These are phyloP conservation scores for Eucalyptus tenuipes DNA, from an alignment of 345 rosid species.

Conservation along the genomic window DNA sequence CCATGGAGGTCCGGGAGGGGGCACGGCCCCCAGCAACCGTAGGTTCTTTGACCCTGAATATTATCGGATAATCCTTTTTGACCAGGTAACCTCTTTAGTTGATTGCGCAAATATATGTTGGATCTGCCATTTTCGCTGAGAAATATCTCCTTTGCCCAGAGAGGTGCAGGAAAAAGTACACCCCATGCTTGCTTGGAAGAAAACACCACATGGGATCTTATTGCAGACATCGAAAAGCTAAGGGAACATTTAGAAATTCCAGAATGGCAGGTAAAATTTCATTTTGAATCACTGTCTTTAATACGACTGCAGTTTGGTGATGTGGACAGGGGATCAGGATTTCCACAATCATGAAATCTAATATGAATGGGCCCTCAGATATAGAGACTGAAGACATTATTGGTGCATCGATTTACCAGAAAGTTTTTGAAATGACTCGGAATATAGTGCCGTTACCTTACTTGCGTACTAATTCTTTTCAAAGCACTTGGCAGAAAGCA, in stretches of 20 bases:
- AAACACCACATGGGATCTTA: conserved; percentile 91
- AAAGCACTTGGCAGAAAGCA: neutral
- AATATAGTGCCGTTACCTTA: neutral
- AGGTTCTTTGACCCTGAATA: conserved; percentile 82
- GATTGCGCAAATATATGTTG: neutral
- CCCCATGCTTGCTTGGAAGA: conserved; percentile 95
- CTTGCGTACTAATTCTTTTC: neutral
- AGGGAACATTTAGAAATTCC: conserved; percentile 72
- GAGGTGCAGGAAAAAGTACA: conserved; percentile 93
- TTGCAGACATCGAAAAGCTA: conserved; percentile 73
- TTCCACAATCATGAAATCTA: neutral
- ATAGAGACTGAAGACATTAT: neutral
- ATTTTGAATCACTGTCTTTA: neutral
- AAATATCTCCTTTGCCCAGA: conserved; percentile 14
- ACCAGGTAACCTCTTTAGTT: conserved; percentile 47
- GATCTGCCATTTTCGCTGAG: neutral
- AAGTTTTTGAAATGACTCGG: neutral
- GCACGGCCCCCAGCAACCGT: conserved; percentile 65
- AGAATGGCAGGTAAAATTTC: conserved; percentile 69
- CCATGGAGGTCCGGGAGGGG: conserved; percentile 99
- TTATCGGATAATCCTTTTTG: conserved; percentile 75
- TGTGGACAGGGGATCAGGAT: neutral
- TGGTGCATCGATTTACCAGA: neutral
- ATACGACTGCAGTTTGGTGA: neutral
- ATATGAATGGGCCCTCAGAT: neutral